phyloP scores from a whole-genome alignment of 306 rosid species.

The Cucurbita argyrosperma region DNA sequence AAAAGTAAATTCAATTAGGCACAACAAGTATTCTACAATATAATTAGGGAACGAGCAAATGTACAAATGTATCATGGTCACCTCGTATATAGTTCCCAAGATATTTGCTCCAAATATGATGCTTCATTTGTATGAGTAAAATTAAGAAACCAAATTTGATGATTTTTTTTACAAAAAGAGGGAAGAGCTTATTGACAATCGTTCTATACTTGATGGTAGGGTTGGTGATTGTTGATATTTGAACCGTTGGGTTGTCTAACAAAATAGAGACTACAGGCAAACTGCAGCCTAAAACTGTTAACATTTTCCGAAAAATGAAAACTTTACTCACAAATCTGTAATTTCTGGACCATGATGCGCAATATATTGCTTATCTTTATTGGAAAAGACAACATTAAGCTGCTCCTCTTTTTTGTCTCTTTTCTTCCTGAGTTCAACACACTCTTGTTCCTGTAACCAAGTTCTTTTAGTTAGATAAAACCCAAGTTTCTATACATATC shows the following conservation, averaged over 20 bases:
- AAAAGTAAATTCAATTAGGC: neutral
- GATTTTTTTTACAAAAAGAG: neutral
- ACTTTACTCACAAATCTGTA: slow-evolving; percentile 36
- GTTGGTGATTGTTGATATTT: neutral
- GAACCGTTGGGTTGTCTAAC: neutral
- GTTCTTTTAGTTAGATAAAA: neutral
- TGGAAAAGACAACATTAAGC: slow-evolving; percentile 17
- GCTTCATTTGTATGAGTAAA: neutral
- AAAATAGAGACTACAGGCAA: neutral
- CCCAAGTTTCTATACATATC: neutral
- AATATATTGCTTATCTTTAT: slow-evolving; percentile 24
- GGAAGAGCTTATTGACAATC: neutral
- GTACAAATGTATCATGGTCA: neutral
- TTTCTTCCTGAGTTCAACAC: slow-evolving; percentile 44
- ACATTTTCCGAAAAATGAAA: neutral
- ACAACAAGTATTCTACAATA: neutral
- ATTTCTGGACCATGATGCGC: slow-evolving; percentile 12
- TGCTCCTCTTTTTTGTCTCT: slow-evolving; percentile 37
- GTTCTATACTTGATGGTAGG: neutral
- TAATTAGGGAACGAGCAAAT: neutral
- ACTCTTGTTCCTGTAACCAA: slow-evolving; percentile 58
- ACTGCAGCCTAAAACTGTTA: neutral
- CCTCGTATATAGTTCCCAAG: neutral
- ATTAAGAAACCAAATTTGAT: neutral
- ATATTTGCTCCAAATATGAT: neutral